A percentile compares a stretch with the other conserved stretches of the same genome.
phyloP scores from a whole-genome alignment of 306 rosid species.

The Coriaria nepalensis region DNA sequence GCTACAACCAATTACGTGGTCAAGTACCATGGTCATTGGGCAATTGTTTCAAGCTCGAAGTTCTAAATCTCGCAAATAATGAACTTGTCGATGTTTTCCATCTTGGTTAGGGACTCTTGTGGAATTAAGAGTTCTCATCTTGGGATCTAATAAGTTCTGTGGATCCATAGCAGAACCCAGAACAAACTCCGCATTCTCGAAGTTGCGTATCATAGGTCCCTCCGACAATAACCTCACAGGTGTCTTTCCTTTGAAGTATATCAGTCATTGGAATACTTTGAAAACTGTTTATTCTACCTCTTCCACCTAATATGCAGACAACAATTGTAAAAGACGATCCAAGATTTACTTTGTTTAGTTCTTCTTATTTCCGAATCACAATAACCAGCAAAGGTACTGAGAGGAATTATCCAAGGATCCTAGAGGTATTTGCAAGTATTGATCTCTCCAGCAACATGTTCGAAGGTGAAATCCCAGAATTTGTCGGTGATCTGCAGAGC shows the following conservation, averaged over 20 bases:
- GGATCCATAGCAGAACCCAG: slow-evolving; percentile 1
- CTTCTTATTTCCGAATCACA: neutral
- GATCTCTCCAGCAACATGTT: neutral
- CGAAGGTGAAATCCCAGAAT: neutral
- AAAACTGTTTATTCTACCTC: neutral
- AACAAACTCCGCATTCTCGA: neutral
- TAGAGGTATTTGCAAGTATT: neutral
- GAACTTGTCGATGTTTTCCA: neutral
- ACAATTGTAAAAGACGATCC: neutral
- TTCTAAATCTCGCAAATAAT: neutral
- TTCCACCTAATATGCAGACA: neutral
- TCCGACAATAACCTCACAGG: neutral
- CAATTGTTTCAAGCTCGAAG: slow-evolving; percentile 1
- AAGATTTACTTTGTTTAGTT: too few species aligned
- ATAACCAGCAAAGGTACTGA: neutral
- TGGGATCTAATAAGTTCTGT: neutral
- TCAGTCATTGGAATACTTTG: slow-evolving; percentile 1
- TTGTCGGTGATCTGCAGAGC: neutral
- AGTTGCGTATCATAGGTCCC: slow-evolving; percentile 1
- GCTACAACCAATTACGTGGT: slow-evolving; percentile 6
- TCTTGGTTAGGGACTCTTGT: slow-evolving; percentile 4
- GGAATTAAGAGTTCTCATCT: neutral
- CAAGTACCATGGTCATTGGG: neutral
- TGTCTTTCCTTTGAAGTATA: neutral
- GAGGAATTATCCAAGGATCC: neutral